A percentile compares a stretch with the other conserved stretches of the same genome.
phyloP scores from a whole-genome alignment of 441 rosid species.

The Adansonia madagascariensis region DNA sequence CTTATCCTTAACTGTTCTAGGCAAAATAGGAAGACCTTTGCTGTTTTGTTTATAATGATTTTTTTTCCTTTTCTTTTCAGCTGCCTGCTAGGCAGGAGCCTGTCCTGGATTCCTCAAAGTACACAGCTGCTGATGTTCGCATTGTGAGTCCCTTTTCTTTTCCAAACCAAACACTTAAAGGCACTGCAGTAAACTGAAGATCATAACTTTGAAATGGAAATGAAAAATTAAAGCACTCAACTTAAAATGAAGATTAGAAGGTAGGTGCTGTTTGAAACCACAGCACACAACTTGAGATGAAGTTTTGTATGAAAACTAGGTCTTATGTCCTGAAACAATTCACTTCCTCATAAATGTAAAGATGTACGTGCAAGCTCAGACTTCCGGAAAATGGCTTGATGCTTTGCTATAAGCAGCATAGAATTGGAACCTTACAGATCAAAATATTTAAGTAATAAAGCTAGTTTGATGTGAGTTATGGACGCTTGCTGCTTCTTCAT shows the following conservation, averaged over 20 bases:
- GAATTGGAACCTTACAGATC: background rate
- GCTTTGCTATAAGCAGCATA: constrained; percentile 5
- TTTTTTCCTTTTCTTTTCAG: constrained; percentile 46
- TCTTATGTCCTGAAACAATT: background rate
- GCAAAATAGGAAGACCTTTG: background rate
- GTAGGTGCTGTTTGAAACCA: background rate
- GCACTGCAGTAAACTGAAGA: background rate
- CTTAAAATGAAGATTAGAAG: background rate
- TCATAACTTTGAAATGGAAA: background rate
- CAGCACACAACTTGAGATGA: background rate
- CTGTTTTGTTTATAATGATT: background rate
- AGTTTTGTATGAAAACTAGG: background rate
- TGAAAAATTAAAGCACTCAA: background rate
- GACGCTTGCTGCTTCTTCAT: background rate
- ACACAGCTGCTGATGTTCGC: constrained; percentile 98
- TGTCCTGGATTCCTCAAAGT: constrained; percentile 79
- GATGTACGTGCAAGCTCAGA: background rate
- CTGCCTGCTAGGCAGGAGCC: constrained; percentile 86
- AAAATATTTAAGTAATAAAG: background rate
- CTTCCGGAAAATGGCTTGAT: background rate
- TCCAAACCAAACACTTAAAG: background rate
- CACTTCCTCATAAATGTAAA: background rate
- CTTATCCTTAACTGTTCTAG: background rate
- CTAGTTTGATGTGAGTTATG: background rate
- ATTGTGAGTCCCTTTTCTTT: constrained; percentile 62